These are phyloP conservation scores for Colletotrichum sp. DNA, from an alignment of 2,329 filamentous ascomycete genomes.

Conservation along the genomic window DNA sequence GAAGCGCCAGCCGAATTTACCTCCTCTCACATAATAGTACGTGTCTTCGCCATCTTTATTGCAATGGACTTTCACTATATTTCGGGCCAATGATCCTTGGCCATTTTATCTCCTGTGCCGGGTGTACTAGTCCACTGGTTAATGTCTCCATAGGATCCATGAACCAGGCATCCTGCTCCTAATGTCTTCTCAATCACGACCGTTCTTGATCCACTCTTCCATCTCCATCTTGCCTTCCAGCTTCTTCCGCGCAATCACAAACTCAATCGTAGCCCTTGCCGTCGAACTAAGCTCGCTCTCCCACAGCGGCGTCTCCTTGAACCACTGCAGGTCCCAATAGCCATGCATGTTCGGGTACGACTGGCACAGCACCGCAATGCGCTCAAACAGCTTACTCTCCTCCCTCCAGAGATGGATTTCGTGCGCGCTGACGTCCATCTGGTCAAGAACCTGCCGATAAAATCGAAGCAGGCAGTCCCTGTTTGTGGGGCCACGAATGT, in stretches of 20 bases:
- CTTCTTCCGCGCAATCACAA: neutral
- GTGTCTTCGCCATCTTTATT: too few relatives aligned
- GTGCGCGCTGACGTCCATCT: neutral
- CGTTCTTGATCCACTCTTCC: neutral
- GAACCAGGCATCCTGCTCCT: fast-evolving
- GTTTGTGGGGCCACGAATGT: neutral
- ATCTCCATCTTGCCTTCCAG: fast-evolving
- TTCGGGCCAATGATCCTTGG: too few relatives aligned
- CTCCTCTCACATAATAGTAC: too few relatives aligned
- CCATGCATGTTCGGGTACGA: neutral
- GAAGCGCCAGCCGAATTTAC: too few relatives aligned
- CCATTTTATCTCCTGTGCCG: too few relatives aligned
- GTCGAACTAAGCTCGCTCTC: neutral
- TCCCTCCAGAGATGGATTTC: neutral
- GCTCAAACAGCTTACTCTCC: neutral
- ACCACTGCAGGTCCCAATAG: neutral
- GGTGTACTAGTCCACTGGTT: too few relatives aligned
- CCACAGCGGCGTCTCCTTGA: neutral
- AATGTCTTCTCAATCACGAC: neutral
- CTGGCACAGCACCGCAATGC: neutral
- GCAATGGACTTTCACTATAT: fast-evolving
- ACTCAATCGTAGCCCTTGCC: neutral
- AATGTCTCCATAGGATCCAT: neutral
- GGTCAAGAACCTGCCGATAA: fast-evolving
- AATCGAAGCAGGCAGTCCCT: neutral